Conservation (phyloP, 805 yeast genomes). For the Candida germanica region DNA sequence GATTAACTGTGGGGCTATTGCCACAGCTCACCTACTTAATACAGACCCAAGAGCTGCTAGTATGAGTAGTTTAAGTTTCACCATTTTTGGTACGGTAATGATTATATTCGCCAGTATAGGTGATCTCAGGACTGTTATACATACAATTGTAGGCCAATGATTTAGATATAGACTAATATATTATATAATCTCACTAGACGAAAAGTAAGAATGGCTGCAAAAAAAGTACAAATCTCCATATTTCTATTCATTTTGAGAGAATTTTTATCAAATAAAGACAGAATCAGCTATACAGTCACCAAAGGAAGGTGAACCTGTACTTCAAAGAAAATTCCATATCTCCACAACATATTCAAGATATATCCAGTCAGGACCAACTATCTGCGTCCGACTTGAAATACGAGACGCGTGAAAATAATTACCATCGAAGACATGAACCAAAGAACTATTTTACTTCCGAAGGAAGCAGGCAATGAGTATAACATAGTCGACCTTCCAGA, state of each 20-base stretch:
- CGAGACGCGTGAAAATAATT: neutral
- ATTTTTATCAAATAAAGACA: too few species aligned
- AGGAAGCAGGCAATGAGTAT: constrained; percentile 1
- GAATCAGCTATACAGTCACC: too few species aligned
- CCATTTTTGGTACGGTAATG: constrained; percentile 71
- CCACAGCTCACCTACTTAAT: constrained; percentile 69
- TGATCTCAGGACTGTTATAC: constrained; percentile 23
- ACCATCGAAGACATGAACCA: constrained; percentile 4
- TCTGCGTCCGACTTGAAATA: too few species aligned
- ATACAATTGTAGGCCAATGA: constrained; percentile 11
- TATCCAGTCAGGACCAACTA: too few species aligned
- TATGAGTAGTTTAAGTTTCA: constrained; percentile 68
- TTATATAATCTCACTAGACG: too few species aligned
- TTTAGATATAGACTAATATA: too few species aligned
- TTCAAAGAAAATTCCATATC: too few species aligned
- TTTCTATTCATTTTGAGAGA: too few species aligned
- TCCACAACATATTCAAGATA: too few species aligned
- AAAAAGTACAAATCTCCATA: too few species aligned
- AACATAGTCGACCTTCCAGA: constrained; percentile 10
- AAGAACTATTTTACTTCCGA: constrained; percentile 13
- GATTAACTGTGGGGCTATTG: constrained; percentile 77
- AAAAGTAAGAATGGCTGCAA: neutral
- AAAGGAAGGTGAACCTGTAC: neutral
- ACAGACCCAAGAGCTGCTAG: constrained; percentile 80
- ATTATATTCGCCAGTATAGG: constrained; percentile 62